Conservation (phyloP, 257 asterid genomes). For the Capsicum rhomboideum region DNA sequence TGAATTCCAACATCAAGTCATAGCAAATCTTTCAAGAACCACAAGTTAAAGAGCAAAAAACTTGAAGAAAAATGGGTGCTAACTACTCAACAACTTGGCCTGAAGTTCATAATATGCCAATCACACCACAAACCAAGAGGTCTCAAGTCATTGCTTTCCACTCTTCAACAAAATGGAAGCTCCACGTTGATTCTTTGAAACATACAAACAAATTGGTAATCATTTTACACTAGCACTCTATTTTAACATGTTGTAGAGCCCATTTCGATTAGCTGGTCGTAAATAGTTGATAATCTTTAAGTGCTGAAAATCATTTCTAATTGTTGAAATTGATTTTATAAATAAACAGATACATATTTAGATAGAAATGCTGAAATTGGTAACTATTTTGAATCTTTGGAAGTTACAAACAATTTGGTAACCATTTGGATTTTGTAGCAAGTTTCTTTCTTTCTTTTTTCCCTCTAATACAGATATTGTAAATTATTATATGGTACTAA, state of each 20-base stretch:
- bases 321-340: no score
- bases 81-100: slow-evolving; percentile 5
- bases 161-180: slow-evolving; percentile 44
- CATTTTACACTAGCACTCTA: background rate
- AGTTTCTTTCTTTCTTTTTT: no score
- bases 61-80: background rate
- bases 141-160: slow-evolving; percentile 32
- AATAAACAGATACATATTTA: no score
- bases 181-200: slow-evolving; percentile 36
- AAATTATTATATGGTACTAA: background rate
- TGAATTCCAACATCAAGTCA: slow-evolving; percentile 6
- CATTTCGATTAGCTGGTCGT: no score
- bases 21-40: background rate
- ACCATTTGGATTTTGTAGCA: no score
- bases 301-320: no score
- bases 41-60: background rate
- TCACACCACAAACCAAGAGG: slow-evolving; percentile 6
- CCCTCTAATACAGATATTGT: no score
- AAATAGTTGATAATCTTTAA: no score
- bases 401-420: no score
- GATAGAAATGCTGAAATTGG: no score
- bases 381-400: no score
- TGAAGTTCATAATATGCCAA: background rate
- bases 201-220: slow-evolving; percentile 28
- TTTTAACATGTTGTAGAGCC: no score